Base-by-base conservation (phyloP, 768 basidiomycete genomes). In the Suillus americanus region DNA sequence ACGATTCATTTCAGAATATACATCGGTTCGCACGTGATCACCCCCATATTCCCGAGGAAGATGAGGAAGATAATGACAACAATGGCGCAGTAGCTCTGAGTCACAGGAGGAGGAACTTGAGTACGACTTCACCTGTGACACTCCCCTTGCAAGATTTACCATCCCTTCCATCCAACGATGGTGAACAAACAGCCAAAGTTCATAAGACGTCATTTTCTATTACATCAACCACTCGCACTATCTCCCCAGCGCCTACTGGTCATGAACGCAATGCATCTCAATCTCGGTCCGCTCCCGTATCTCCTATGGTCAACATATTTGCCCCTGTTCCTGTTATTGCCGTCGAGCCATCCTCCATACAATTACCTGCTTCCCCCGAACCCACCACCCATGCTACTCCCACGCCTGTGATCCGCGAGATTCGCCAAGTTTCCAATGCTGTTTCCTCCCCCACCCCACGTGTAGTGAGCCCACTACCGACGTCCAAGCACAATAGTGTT, bases 21-120 rank as follows among this genome's bases (percentile, higher is more conserved):
- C 77, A 67, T 62, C 74, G 68, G 7, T 73, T 79, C 57, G 77
- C 78, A 61, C 76, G 83, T 56, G 78, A 78, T 3, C 86, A 90
- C 69, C 83, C 87, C 18, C 80, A 85, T 67, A 91, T 91, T 30
- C 79, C 85, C 23, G 90, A 92, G 72, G 90, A 90, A 67, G 89
- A 90, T 18, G 91, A 91, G 66, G 83, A 83, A 0, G 83, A 79
- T 20, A 81, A 78, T n/a, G 72, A 68, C 35, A 70, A 64, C 43
- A 68, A 68, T 53, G 63, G 64, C 30, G 74, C 76, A 35, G 68
- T 67, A 14, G 72, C 75, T 33, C 66, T 64, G 61, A 65, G 67
- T 53, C 66, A 71, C n/a, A 65, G 68, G 51, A 65, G 73, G 51
- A 67, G 66, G 33, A 46, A 48, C n/a, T 70, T 67, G 4, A 73